Conservation (phyloP, 1,284 basidiomycete species). For the Malassezia cuniculi region DNA sequence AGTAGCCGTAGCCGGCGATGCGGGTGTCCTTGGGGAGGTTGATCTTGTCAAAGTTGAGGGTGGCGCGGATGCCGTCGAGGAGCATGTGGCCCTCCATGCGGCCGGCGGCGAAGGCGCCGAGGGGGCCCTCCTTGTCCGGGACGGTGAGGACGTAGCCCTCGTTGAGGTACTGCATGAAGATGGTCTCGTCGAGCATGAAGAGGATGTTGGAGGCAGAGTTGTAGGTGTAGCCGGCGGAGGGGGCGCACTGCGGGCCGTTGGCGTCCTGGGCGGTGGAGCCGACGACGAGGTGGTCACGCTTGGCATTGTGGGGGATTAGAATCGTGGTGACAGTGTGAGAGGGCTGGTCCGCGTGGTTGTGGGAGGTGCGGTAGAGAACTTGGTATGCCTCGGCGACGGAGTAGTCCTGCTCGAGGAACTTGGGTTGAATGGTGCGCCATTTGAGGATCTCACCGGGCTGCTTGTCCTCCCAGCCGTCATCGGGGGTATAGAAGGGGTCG, state of each 20-base stretch:
- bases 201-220: too few relatives aligned
- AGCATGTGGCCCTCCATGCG: conserved; percentile 20
- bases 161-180: conserved; percentile 20
- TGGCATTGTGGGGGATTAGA: conserved; percentile 17
- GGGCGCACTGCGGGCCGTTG: conserved; percentile 19
- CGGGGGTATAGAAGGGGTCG: conserved; percentile 28
- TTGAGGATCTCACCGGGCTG: conserved; percentile 22
- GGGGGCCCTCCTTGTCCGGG: conserved; percentile 25
- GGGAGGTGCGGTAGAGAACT: conserved; percentile 18
- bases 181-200: neutral
- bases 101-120: conserved; percentile 21
- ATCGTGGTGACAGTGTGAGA: conserved; percentile 20
- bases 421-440: conserved; percentile 15
- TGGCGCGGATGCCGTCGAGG: conserved; percentile 23
- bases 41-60: conserved; percentile 2
- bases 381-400: conserved; percentile 12
- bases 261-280: conserved; percentile 19
- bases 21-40: conserved; percentile 8
- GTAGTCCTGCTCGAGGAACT: neutral
- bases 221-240: too few relatives aligned
- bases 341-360: neutral
- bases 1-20: conserved; percentile 22
- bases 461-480: conserved; percentile 13
- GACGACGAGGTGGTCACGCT: conserved; percentile 19
- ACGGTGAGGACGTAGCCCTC: conserved; percentile 29